Evolutionary conservation across 495 filamentous ascomycete genomes (phyloP).

Genomic region (Oleoguttula mirabilis): DNA sequence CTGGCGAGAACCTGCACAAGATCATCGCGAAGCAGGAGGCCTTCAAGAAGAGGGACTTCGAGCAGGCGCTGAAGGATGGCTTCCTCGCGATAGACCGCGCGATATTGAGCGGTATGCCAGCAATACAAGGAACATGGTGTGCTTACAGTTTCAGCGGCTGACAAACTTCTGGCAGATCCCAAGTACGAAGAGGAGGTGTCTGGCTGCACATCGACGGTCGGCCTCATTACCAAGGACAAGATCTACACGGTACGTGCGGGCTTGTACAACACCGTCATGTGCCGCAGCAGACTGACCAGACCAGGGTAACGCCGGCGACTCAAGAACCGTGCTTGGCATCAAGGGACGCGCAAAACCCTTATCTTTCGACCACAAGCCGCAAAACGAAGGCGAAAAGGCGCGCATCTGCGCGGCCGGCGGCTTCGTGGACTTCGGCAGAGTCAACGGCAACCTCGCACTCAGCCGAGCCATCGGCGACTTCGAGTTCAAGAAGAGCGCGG

Average conservation of each 20-base stretch:
- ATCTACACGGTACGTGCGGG: conserved; percentile 84
- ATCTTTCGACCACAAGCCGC: conserved; percentile 96
- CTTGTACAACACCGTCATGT: no score
- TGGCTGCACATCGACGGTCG: conserved; percentile 88
- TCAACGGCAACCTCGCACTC: conserved; percentile 96
- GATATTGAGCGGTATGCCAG: conserved; percentile 71
- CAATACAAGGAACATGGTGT: not conserved
- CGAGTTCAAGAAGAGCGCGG: conserved; percentile 98
- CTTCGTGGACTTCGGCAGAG: conserved; percentile 95
- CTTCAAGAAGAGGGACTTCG: conserved; percentile 80
- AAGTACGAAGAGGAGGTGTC: conserved; percentile 96
- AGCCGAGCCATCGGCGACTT: conserved; percentile 98
- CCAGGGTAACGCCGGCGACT: conserved; percentile 94
- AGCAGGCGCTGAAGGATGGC: conserved; percentile 92
- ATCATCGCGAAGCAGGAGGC: conserved; percentile 90
- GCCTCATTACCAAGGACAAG: conserved; percentile 75
- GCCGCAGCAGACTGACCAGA: conserved; percentile 10
- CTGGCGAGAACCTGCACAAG: conserved; percentile 83
- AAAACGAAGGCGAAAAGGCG: conserved; percentile 98
- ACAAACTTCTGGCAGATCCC: conserved; percentile 49
- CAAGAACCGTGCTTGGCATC: conserved; percentile 81
- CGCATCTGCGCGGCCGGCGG: conserved; percentile 90
- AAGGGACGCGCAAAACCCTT: conserved; percentile 94
- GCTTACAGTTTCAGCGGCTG: not conserved
- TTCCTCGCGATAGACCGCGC: conserved; percentile 93